Evolutionary conservation across 2,329 filamentous ascomycete genomes (phyloP).

Genomic region (Sporothrix mexicana): DNA sequence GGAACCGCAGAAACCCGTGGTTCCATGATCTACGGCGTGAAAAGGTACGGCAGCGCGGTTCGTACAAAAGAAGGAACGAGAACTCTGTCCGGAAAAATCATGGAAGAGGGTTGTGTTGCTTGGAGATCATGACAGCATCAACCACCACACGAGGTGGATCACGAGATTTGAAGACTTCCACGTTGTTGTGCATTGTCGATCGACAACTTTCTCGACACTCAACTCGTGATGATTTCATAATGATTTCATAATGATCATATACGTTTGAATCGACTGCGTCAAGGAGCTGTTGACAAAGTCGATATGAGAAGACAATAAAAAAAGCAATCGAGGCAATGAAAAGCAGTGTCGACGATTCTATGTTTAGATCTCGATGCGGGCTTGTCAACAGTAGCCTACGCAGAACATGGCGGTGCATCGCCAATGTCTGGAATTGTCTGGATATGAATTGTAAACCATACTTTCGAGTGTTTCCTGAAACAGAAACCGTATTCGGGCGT

Average conservation of each 20-base stretch:
- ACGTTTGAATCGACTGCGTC: no score
- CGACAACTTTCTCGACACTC: no score
- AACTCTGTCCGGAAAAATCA: not conserved
- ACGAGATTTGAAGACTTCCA: no score
- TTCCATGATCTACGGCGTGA: not conserved
- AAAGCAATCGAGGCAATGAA: not conserved
- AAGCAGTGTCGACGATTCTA: not conserved
- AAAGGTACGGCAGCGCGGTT: no score
- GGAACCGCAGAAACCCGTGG: not conserved
- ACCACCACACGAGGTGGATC: no score
- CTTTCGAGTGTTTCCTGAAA: not conserved
- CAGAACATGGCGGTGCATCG: not conserved
- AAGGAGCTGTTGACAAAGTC: not conserved
- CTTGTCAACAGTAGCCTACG: not conserved
- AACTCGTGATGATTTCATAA: not conserved
- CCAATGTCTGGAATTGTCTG: not conserved
- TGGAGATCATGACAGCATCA: no score
- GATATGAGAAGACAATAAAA: not conserved
- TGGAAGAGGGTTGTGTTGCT: not conserved
- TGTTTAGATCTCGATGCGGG: not conserved
- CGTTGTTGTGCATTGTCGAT: no score
- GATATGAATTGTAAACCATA: not conserved
- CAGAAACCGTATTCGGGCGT: constrained; percentile 7
- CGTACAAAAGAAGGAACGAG: not conserved
- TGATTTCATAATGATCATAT: no score